Percentiles rank a stretch among this genome's conserved stretches.
phyloP scores from a whole-genome alignment of 192 early-diverging fungal genomes.

The Diversispora eburnea region DNA sequence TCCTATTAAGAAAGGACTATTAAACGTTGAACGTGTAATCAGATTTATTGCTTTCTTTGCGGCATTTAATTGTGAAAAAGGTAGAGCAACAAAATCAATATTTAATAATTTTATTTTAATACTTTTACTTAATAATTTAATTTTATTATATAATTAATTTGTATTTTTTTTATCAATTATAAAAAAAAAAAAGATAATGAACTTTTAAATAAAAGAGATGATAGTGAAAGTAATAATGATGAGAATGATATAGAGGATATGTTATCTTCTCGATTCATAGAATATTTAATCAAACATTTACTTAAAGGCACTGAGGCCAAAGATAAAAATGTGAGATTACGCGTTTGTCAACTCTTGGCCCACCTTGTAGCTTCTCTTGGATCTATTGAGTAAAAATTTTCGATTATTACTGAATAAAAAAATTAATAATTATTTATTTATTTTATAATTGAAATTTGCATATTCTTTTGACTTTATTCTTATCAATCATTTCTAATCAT shows the following conservation, averaged over 20 bases:
- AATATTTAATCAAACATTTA: constrained; percentile 63
- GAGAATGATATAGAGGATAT: constrained; percentile 43
- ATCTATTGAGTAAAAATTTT: constrained; percentile 65
- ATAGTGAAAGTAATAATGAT: background rate
- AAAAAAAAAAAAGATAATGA: too few species aligned
- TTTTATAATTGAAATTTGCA: background rate
- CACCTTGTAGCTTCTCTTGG: constrained; percentile 68
- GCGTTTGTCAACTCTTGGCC: constrained; percentile 75
- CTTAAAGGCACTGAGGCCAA: constrained; percentile 76
- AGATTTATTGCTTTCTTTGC: constrained; percentile 74
- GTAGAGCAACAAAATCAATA: constrained; percentile 25
- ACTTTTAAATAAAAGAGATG: constrained; percentile 1
- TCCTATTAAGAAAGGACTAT: constrained; percentile 68
- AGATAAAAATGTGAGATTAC: constrained; percentile 69
- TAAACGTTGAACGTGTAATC: constrained; percentile 65
- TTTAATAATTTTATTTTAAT: too few species aligned
- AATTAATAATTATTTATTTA: background rate
- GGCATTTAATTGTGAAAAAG: constrained; percentile 64
- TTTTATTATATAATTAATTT: too few species aligned
- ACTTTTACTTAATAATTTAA: too few species aligned
- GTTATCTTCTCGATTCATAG: constrained; percentile 67
- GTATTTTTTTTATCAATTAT: too few species aligned
- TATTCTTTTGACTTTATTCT: background rate
- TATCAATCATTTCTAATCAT: background rate
- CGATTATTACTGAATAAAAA: too few species aligned